Evolutionary conservation across 345 rosid genomes (phyloP).

Genomic region (Microthlaspi erraticum): DNA sequence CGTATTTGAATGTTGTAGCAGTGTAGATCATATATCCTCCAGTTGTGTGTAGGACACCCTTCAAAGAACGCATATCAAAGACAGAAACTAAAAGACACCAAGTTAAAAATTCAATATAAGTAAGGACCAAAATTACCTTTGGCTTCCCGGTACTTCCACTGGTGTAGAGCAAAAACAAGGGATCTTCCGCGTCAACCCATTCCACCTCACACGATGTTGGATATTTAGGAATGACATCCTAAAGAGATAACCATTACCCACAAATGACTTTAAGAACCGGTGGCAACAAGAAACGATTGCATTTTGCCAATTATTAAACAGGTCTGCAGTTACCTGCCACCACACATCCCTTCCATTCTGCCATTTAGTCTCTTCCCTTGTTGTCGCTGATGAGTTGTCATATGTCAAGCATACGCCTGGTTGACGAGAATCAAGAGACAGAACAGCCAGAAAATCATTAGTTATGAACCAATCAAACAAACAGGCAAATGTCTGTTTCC

Average conservation of each 20-base stretch:
- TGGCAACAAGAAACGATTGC: background rate
- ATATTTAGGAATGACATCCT: constrained; percentile 85
- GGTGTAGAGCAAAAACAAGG: constrained; percentile 90
- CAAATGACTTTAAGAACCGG: constrained; percentile 3
- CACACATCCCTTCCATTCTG: constrained; percentile 83
- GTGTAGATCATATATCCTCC: constrained; percentile 98
- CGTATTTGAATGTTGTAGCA: constrained; percentile 96
- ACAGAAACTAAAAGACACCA: constrained; percentile 3
- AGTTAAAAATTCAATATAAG: constrained; percentile 6
- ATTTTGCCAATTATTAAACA: background rate
- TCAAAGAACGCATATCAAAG: constrained; percentile 39
- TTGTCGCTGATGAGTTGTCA: constrained; percentile 72
- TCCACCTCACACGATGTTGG: constrained; percentile 84
- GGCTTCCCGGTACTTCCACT: constrained; percentile 99
- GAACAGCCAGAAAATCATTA: constrained; percentile 32
- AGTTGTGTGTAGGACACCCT: constrained; percentile 98
- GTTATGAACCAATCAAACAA: constrained; percentile 17
- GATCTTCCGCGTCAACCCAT: constrained; percentile 99
- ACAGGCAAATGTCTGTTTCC: constrained; percentile 1
- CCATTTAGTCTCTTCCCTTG: constrained; percentile 85
- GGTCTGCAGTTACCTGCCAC: constrained; percentile 79
- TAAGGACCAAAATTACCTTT: constrained; percentile 57
- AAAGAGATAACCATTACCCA: constrained; percentile 37
- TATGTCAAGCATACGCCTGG: constrained; percentile 79
- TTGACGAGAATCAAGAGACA: constrained; percentile 15